Evolutionary conservation across 148 eudicot genomes (phyloP).

Genomic region (Nepenthes gracilis): DNA sequence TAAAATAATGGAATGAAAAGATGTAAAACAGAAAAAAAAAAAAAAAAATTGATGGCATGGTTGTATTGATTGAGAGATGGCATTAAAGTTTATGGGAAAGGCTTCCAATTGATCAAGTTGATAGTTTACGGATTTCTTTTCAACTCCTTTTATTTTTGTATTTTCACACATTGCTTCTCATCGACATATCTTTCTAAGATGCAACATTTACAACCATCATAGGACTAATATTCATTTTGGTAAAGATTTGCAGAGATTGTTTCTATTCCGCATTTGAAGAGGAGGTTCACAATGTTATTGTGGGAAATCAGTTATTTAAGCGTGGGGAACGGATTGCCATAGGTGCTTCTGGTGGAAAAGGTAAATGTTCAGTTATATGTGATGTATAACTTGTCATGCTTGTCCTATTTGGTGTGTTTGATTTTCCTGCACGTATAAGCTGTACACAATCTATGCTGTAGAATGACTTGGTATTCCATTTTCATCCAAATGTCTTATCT

Average conservation of each 20-base stretch:
- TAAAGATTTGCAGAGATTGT: constrained; percentile 91
- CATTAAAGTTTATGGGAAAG: too few species aligned
- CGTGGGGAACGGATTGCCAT: constrained; percentile 85
- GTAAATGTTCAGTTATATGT: constrained; percentile 13
- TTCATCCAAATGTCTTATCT: too few species aligned
- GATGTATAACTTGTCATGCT: not conserved
- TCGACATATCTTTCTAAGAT: not conserved
- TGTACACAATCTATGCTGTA: not conserved
- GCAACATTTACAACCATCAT: not conserved
- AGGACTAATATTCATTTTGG: not conserved
- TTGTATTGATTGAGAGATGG: too few species aligned
- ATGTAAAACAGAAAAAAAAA: too few species aligned
- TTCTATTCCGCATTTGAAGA: constrained; percentile 82
- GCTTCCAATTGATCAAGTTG: too few species aligned
- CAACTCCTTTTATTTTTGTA: too few species aligned
- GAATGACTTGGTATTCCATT: not conserved
- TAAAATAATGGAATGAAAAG: too few species aligned
- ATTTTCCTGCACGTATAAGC: not conserved
- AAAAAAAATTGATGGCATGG: too few species aligned
- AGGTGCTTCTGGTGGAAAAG: constrained; percentile 99
- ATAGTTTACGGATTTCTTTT: too few species aligned
- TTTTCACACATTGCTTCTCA: too few species aligned
- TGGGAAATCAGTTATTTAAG: constrained; percentile 68
- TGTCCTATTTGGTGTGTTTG: not conserved
- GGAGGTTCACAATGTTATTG: constrained; percentile 70